These are phyloP conservation scores for Aspergillus aculeatinus DNA, from an alignment of 2,329 filamentous ascomycete species.

Conservation along the genomic window DNA sequence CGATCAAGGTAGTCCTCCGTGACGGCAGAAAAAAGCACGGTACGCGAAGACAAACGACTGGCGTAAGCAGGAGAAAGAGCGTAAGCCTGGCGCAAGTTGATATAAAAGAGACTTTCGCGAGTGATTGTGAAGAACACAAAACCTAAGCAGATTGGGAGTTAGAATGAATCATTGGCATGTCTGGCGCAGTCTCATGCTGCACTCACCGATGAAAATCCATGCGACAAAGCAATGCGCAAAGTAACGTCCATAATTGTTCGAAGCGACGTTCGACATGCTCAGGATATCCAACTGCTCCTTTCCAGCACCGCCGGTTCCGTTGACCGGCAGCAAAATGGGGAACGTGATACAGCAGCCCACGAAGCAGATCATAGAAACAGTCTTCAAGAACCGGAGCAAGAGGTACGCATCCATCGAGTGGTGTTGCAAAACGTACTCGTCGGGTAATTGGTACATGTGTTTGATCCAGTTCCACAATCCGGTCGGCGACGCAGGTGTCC, in stretches of 20 bases:
- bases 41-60: constrained; percentile 82
- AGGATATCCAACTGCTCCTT: constrained; percentile 71
- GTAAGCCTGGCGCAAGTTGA: constrained; percentile 91
- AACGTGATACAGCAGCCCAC: constrained; percentile 82
- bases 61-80: constrained; percentile 81
- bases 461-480: constrained; percentile 68
- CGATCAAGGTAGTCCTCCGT: constrained; percentile 76
- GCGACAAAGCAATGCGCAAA: constrained; percentile 80
- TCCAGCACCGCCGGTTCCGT: constrained; percentile 72
- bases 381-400: constrained; percentile 82
- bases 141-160: constrained; percentile 32
- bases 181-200: no score
- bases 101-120: constrained; percentile 84
- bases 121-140: constrained; percentile 89
- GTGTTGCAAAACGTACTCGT: constrained; percentile 82
- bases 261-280: constrained; percentile 71
- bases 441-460: constrained; percentile 65
- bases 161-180: not conserved
- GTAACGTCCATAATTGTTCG: constrained; percentile 60
- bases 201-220: constrained; percentile 72
- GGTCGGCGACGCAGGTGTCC: constrained; percentile 58
- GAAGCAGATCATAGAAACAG: constrained; percentile 74
- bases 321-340: constrained; percentile 85
- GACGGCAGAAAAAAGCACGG: constrained; percentile 84
- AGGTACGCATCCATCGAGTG: constrained; percentile 91